These are phyloP conservation scores for Dothideomycetidae sp. DNA, from an alignment of 2,329 filamentous ascomycete genomes.

Conservation along the genomic window DNA sequence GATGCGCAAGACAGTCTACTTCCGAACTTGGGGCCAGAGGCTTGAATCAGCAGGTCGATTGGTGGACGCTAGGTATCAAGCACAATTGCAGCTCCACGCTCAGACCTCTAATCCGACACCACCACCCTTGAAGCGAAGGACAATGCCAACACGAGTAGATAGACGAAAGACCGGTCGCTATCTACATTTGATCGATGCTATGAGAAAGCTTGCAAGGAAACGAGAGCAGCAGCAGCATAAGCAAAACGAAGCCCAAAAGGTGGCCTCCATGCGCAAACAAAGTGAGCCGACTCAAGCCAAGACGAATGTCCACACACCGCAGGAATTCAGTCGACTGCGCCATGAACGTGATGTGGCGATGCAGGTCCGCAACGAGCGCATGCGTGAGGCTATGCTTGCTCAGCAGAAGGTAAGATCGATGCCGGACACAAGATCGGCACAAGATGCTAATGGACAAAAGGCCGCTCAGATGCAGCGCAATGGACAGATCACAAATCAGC, in stretches of 20 bases:
- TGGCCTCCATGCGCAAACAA: constrained; percentile 64
- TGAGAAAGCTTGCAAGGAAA: constrained; percentile 92
- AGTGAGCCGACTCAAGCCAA: constrained; percentile 53
- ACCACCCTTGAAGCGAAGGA: constrained; percentile 50
- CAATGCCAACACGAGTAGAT: constrained; percentile 72
- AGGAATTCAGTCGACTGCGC: constrained; percentile 81
- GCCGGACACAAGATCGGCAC: neutral
- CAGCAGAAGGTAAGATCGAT: constrained; percentile 21
- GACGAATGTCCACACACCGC: constrained; percentile 55
- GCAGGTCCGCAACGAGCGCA: constrained; percentile 42
- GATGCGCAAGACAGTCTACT: constrained; percentile 92
- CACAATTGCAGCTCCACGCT: constrained; percentile 41
- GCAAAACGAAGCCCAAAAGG: constrained; percentile 56
- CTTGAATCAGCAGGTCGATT: constrained; percentile 49
- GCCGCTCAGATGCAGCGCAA: constrained; percentile 4
- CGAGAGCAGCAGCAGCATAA: constrained; percentile 75
- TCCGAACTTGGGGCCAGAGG: constrained; percentile 56
- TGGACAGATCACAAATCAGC: constrained; percentile 7
- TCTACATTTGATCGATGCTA: constrained; percentile 77
- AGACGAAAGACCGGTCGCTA: constrained; percentile 75
- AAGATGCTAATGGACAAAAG: constrained; percentile 12
- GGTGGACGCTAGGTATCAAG: constrained; percentile 43
- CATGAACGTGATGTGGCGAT: constrained; percentile 68
- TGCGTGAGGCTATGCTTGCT: constrained; percentile 49
- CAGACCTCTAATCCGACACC: constrained; percentile 34